Percentiles rank a stretch among this genome's conserved stretches.
Evolutionary conservation across 306 rosid genomes (phyloP).

Genomic region (Argentina anserina): DNA sequence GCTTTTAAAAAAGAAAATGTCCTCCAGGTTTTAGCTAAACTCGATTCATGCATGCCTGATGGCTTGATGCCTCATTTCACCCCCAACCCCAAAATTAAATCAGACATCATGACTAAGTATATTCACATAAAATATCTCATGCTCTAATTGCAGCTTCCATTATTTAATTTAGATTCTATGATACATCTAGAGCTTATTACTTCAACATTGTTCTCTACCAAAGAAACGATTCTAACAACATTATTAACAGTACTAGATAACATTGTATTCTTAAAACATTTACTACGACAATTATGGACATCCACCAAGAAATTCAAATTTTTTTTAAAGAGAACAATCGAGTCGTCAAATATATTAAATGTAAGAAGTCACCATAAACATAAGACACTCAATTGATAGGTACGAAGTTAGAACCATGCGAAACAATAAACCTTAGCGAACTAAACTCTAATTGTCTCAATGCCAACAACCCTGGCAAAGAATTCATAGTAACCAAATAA

Average conservation of each 20-base stretch:
- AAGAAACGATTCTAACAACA: not conserved
- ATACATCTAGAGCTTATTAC: not conserved
- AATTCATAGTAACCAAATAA: no score
- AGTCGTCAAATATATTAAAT: no score
- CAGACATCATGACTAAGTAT: not conserved
- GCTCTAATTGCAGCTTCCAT: not conserved
- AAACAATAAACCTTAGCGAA: no score
- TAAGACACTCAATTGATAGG: no score
- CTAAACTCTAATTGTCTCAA: no score
- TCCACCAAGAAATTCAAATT: slow-evolving; percentile 27
- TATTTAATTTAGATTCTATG: not conserved
- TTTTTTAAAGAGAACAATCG: no score
- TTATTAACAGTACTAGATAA: slow-evolving; percentile 12
- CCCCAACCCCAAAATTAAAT: not conserved
- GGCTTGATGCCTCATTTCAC: not conserved
- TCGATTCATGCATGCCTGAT: not conserved
- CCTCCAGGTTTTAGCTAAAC: not conserved
- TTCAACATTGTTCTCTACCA: not conserved
- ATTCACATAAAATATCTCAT: not conserved
- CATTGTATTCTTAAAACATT: slow-evolving; percentile 25
- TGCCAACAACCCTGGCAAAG: no score
- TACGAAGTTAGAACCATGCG: no score
- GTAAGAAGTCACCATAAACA: no score
- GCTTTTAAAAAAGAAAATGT: not conserved
- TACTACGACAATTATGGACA: slow-evolving; percentile 23